Conservation (phyloP, 1,139 yeast genomes). For the Kluyveromyces marxianus region DNA sequence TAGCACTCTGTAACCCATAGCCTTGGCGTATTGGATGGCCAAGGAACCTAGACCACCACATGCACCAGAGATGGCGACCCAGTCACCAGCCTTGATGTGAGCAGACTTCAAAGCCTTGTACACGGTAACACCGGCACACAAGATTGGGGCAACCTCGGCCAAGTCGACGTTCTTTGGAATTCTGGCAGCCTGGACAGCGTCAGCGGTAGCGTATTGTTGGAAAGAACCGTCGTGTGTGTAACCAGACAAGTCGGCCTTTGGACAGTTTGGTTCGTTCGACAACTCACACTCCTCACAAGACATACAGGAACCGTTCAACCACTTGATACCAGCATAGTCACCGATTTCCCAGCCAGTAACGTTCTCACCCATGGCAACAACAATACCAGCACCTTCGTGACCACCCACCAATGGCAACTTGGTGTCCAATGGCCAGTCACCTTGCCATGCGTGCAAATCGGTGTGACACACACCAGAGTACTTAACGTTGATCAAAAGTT, state of each 20-base stretch:
- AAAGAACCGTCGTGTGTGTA: constrained; percentile 72
- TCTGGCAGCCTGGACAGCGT: constrained; percentile 73
- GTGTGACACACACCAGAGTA: constrained; percentile 67
- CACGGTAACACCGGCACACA: constrained; percentile 75
- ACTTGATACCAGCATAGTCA: constrained; percentile 65
- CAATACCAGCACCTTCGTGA: constrained; percentile 78
- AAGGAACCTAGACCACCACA: constrained; percentile 76
- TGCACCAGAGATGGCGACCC: constrained; percentile 74
- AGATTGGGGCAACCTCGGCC: constrained; percentile 63
- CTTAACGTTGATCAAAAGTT: constrained; percentile 53
- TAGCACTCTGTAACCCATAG: constrained; percentile 67
- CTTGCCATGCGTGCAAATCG: constrained; percentile 66
- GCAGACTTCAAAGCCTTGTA: constrained; percentile 71
- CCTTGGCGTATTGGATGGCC: constrained; percentile 69
- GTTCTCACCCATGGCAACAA: constrained; percentile 57
- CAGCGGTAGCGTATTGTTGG: constrained; percentile 75
- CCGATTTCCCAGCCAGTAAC: constrained; percentile 64
- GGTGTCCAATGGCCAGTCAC: constrained; percentile 61
- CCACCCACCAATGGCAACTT: constrained; percentile 71
- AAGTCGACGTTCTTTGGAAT: constrained; percentile 62
- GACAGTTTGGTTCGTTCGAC: constrained; percentile 60
- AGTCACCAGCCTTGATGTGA: constrained; percentile 53
- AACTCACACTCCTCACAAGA: constrained; percentile 61
- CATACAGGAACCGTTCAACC: constrained; percentile 62
- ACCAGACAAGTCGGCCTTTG: constrained; percentile 58